Conservation (phyloP, 371 early-diverging fungal species). For the Mortierella sp. region DNA sequence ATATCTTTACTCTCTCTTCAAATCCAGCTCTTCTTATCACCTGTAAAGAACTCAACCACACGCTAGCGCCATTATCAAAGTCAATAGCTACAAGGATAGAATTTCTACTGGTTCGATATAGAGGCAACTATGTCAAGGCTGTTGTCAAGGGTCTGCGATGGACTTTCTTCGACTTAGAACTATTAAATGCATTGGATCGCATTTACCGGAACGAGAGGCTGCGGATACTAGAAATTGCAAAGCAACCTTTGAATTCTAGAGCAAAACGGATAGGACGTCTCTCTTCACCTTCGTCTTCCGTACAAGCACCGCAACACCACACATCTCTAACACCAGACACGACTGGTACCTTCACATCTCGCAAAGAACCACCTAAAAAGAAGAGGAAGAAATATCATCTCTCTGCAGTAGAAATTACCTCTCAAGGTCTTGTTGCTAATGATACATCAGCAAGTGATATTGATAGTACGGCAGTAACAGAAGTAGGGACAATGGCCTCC, state of each 20-base stretch:
- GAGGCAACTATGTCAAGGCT: constrained; percentile 45
- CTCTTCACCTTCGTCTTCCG: too few species aligned
- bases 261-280: neutral
- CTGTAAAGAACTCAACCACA: constrained; percentile 26
- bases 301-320: neutral
- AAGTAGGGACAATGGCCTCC: neutral
- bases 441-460: neutral
- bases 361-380: constrained; percentile 22
- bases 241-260: neutral
- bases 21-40: constrained; percentile 42
- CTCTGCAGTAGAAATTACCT: neutral
- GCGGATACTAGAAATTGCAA: neutral
- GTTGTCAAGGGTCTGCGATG: constrained; percentile 53
- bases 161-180: constrained; percentile 46
- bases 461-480: neutral
- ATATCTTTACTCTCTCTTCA: constrained; percentile 45
- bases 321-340: neutral
- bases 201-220: constrained; percentile 15
- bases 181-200: constrained; percentile 34
- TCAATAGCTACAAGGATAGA: constrained; percentile 31
- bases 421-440: neutral
- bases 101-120: constrained; percentile 41
- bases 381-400: constrained; percentile 41
- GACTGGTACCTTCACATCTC: neutral
- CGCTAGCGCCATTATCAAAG: constrained; percentile 32